Evolutionary conservation across 495 filamentous ascomycete species (phyloP).

Genomic region (Trichoderma reesei): DNA sequence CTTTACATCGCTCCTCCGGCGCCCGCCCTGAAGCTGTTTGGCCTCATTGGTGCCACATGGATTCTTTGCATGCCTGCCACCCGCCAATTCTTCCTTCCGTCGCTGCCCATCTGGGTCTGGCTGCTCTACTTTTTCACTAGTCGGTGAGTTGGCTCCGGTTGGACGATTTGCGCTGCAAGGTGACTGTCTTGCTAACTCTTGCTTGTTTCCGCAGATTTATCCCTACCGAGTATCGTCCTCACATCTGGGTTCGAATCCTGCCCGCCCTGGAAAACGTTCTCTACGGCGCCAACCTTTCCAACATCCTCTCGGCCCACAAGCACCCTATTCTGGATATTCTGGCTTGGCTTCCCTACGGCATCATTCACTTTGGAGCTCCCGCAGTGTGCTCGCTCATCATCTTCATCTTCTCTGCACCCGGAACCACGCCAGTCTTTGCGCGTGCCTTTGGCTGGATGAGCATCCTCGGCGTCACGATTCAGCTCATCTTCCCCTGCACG

Average conservation of each 20-base stretch:
- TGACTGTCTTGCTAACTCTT: not conserved
- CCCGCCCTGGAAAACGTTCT: constrained; percentile 95
- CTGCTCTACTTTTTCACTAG: constrained; percentile 81
- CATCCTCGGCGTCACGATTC: constrained; percentile 72
- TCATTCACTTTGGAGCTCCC: constrained; percentile 79
- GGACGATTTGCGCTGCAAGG: not conserved
- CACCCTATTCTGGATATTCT: constrained; percentile 71
- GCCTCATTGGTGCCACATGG: constrained; percentile 53
- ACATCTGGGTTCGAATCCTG: constrained; percentile 89
- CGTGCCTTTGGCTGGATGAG: constrained; percentile 87
- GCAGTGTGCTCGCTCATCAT: constrained; percentile 63
- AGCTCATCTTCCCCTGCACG: constrained; percentile 84
- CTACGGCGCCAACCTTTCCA: constrained; percentile 91
- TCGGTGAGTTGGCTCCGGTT: constrained; percentile 51
- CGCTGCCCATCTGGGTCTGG: constrained; percentile 74
- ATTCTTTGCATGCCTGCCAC: constrained; percentile 80
- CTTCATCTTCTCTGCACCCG: constrained; percentile 81
- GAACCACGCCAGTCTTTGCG: constrained; percentile 74
- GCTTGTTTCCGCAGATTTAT: constrained; percentile 45
- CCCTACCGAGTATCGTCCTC: constrained; percentile 70
- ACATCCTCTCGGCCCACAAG: constrained; percentile 83
- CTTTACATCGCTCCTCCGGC: constrained; percentile 69
- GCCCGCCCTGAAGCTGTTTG: constrained; percentile 60
- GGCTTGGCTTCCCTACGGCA: constrained; percentile 88
- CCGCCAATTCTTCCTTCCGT: constrained; percentile 83